Conservation (phyloP, 1,284 basidiomycete species). For the Inonotus hispidus region DNA sequence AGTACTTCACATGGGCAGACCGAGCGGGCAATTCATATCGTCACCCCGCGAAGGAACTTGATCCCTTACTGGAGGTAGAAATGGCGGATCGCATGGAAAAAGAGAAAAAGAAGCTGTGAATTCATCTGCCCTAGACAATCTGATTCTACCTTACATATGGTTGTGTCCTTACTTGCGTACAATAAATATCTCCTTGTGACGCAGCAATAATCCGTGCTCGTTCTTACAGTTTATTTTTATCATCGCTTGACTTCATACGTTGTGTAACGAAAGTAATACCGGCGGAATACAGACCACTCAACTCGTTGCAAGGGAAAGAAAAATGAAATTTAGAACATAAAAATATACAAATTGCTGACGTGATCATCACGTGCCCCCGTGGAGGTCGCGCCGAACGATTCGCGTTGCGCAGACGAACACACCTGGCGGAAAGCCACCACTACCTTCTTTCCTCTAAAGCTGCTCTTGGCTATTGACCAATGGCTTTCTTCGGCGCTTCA, state of each 20-base stretch:
- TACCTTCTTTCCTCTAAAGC: not conserved
- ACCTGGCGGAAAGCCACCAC: not conserved
- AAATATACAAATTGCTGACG: not conserved
- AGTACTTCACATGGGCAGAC: slow-evolving; percentile 98
- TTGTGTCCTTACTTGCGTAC: not conserved
- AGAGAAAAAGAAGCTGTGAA: slow-evolving; percentile 11
- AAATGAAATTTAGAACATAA: not conserved
- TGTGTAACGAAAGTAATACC: not conserved
- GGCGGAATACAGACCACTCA: no score
- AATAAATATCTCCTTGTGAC: not conserved
- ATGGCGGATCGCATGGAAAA: not conserved
- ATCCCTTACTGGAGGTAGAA: slow-evolving; percentile 76
- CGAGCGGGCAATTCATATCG: slow-evolving; percentile 81
- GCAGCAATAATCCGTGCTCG: not conserved
- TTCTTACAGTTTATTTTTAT: slow-evolving; percentile 2
- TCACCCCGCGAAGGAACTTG: slow-evolving; percentile 76
- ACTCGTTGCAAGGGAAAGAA: no score
- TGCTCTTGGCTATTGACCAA: slow-evolving; percentile 17
- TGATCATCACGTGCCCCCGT: not conserved
- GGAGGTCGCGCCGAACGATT: not conserved
- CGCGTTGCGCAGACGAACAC: not conserved
- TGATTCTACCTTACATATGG: not conserved
- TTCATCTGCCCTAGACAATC: not conserved
- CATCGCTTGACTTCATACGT: not conserved
- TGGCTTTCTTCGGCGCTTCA: slow-evolving; percentile 37